Base-by-base conservation (phyloP, 2,329 filamentous ascomycete genomes). In the Fusarium compactum region DNA sequence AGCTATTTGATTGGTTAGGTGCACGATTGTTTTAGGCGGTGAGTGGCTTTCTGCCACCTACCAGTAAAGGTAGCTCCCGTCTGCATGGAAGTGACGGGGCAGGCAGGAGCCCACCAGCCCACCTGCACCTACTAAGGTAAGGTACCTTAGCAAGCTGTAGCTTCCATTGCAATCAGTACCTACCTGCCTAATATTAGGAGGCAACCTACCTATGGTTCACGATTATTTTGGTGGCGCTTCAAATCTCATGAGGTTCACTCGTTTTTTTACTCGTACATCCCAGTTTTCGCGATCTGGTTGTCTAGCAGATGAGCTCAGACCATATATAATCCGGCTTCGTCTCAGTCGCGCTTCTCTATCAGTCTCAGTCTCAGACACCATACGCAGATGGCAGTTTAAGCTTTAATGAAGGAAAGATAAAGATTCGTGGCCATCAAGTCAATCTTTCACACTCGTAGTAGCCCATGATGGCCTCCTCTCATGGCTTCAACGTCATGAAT, bases 401-500 rank as follows among this genome's bases (percentile, higher is more conserved):
- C 29, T 53, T 58, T 45, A 20, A 65, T 58, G 41, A 69, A 41
- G 20, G 25, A 57, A 27, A 25, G 40, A 24, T 20, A 56, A 58
- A 24, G 47, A 56, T 30, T 15, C 47, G 43, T 58, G 51, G 58
- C 30, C 40, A 29, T 40, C 20, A 25, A 44, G 32, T 29, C 18
- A 24, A 41, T 46, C 16, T 38, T 29, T 6, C 34, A 18, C 30
- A 24, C 34, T 44, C 59, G 62, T 73, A 67, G 53, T 55, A 56
- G 72, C 46, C 50, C 59, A 72, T 46, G 34, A 81, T 81, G 80
- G 66, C 77, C 11, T 76, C 77, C 16, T 75, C 75, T 55, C 77
- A 80, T 53, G 76, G 68, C 32, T 75, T 74, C 22, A 79, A 76
- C n/a, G 77, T 81, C 47, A 78, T 78, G 69, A 78, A 71, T 57